A percentile compares a stretch with the other conserved stretches of the same genome.
Evolutionary conservation across 2,329 filamentous ascomycete species (phyloP).

Genomic region (Curvularia spicifera): DNA sequence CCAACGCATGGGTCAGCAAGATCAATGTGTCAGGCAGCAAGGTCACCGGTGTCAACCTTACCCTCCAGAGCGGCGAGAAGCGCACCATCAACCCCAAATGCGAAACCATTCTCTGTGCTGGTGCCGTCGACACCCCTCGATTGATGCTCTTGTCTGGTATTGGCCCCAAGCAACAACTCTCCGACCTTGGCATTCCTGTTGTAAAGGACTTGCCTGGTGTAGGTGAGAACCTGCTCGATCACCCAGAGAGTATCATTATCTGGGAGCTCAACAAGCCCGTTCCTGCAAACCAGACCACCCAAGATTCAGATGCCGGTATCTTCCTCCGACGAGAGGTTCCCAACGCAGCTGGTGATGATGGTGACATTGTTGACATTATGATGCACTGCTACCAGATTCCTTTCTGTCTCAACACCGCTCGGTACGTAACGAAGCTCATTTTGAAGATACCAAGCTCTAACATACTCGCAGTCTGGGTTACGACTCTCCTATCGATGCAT

Average conservation of each 20-base stretch:
- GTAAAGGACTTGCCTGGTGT: conserved; percentile 67
- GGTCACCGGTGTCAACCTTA: conserved; percentile 76
- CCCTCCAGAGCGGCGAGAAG: conserved; percentile 65
- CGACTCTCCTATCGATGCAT: conserved; percentile 73
- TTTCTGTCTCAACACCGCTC: conserved; percentile 83
- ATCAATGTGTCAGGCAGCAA: conserved; percentile 73
- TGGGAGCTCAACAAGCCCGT: conserved; percentile 83
- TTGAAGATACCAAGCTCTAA: conserved; percentile 11
- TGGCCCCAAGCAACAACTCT: conserved; percentile 57
- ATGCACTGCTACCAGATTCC: conserved; percentile 98
- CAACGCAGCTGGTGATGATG: conserved; percentile 73
- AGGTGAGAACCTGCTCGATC: conserved; percentile 69
- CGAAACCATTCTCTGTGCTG: conserved; percentile 81
- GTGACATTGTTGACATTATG: conserved; percentile 84
- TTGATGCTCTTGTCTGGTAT: conserved; percentile 62
- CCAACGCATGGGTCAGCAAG: conserved; percentile 85
- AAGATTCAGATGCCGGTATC: conserved; percentile 88
- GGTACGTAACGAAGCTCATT: conserved; percentile 47
- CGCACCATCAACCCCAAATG: conserved; percentile 65
- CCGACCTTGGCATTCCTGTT: conserved; percentile 58
- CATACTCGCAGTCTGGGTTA: conserved; percentile 66
- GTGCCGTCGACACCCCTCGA: conserved; percentile 81
- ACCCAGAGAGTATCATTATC: conserved; percentile 70
- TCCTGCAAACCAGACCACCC: conserved; percentile 80
- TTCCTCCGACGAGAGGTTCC: conserved; percentile 80